These are phyloP conservation scores for Fusarium irregulare DNA, from an alignment of 2,329 filamentous ascomycete genomes.

Conservation along the genomic window DNA sequence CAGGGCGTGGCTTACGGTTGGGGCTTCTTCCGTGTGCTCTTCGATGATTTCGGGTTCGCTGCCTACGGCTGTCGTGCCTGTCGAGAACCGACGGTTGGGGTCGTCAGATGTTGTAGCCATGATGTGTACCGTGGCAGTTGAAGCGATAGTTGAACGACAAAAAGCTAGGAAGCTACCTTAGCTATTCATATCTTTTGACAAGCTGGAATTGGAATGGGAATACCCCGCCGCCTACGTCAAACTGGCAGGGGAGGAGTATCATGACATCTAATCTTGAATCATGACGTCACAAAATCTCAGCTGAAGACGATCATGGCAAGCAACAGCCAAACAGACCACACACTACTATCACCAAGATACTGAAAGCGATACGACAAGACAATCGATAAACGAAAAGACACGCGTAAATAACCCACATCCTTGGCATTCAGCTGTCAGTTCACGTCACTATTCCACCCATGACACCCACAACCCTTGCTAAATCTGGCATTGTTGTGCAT, in stretches of 20 bases:
- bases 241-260: conserved; percentile 20
- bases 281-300: conserved; percentile 33
- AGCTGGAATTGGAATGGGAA: conserved; percentile 18
- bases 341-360: not conserved
- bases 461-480: conserved; percentile 1
- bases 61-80: conserved; percentile 22
- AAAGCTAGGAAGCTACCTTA: not conserved
- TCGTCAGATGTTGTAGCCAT: conserved; percentile 26
- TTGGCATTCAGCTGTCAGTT: conserved; percentile 1
- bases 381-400: not conserved
- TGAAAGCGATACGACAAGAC: not conserved
- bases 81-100: conserved; percentile 31
- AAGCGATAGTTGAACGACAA: not conserved
- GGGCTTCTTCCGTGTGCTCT: conserved; percentile 44
- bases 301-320: conserved; percentile 7
- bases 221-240: conserved; percentile 41
- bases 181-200: conserved; percentile 1
- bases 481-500: not conserved
- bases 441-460: conserved; percentile 33
- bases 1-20: conserved; percentile 53
- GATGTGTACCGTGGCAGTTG: not conserved
- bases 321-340: conserved; percentile 6
- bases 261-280: conserved; percentile 10
- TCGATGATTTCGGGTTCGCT: conserved; percentile 49
- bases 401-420: not conserved